Conservation (phyloP, 495 filamentous ascomycete genomes). For the Aspergillus asperescens region DNA sequence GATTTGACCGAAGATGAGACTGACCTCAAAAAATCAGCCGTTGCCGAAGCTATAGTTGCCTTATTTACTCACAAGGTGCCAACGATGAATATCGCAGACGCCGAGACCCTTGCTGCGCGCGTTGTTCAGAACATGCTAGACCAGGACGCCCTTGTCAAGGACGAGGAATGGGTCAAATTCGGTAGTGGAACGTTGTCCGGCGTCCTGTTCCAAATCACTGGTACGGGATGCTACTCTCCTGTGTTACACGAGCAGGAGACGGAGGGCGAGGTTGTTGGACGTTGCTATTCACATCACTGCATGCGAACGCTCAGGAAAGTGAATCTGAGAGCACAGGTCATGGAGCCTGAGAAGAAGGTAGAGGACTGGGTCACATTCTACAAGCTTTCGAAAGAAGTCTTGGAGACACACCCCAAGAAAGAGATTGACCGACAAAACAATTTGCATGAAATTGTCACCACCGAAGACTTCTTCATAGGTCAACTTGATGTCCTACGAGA, state of each 20-base stretch:
- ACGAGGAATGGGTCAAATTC: slow-evolving; percentile 98
- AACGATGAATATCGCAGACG: slow-evolving; percentile 98
- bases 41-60: slow-evolving; percentile 81
- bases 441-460: slow-evolving; percentile 91
- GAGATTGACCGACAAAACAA: slow-evolving; percentile 92
- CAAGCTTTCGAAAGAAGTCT: slow-evolving; percentile 70
- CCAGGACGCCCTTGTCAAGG: slow-evolving; percentile 71
- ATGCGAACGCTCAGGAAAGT: slow-evolving; percentile 92
- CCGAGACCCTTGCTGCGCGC: slow-evolving; percentile 74
- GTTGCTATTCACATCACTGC: slow-evolving; percentile 94
- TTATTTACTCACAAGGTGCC: slow-evolving; percentile 95
- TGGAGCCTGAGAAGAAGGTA: slow-evolving; percentile 60
- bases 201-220: slow-evolving; percentile 90
- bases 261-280: slow-evolving; percentile 53
- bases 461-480: slow-evolving; percentile 85
- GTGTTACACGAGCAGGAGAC: slow-evolving; percentile 70
- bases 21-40: slow-evolving; percentile 74
- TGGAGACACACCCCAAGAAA: slow-evolving; percentile 66
- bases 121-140: slow-evolving; percentile 79
- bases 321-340: slow-evolving; percentile 67
- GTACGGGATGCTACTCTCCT: slow-evolving; percentile 84
- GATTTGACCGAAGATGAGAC: slow-evolving; percentile 78
- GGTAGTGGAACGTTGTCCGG: slow-evolving; percentile 69
- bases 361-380: slow-evolving; percentile 93
- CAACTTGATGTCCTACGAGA: slow-evolving; percentile 77